Evolutionary conservation across 2,329 filamentous ascomycete species (phyloP).

Genomic region (Pseudocercospora musae): DNA sequence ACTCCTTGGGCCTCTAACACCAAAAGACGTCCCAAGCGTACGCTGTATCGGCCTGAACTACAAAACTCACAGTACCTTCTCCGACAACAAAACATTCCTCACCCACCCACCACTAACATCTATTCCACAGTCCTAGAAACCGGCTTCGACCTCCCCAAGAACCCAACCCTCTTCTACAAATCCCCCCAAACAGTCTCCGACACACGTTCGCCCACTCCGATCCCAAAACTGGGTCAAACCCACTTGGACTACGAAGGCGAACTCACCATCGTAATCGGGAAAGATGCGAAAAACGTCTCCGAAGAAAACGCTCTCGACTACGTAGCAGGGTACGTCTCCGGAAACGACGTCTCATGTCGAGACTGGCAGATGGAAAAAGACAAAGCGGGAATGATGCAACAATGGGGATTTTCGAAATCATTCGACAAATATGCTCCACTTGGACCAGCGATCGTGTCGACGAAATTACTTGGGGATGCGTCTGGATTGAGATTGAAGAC

Average conservation of each 20-base stretch:
- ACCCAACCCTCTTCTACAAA: slow-evolving; percentile 73
- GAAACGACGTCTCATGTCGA: slow-evolving; percentile 77
- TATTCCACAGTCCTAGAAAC: slow-evolving; percentile 40
- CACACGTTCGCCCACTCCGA: slow-evolving; percentile 63
- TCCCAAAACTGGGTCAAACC: slow-evolving; percentile 64
- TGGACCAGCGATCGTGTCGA: slow-evolving; percentile 49
- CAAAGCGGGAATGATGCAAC: slow-evolving; percentile 51
- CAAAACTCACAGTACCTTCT: slow-evolving; percentile 47
- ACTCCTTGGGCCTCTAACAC: slow-evolving; percentile 52
- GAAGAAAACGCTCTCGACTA: slow-evolving; percentile 64
- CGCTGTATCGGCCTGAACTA: slow-evolving; percentile 61
- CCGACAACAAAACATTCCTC: not conserved
- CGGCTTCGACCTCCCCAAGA: slow-evolving; percentile 65
- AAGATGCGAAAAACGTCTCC: slow-evolving; percentile 61
- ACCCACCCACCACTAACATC: not conserved
- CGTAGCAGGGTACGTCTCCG: slow-evolving; percentile 70
- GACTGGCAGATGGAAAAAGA: slow-evolving; percentile 52
- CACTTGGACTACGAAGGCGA: slow-evolving; percentile 77
- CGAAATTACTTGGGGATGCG: slow-evolving; percentile 45
- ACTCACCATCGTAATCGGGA: slow-evolving; percentile 69
- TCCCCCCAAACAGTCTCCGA: slow-evolving; percentile 64
- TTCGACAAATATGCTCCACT: slow-evolving; percentile 58
- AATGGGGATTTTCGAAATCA: slow-evolving; percentile 59
- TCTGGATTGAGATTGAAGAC: slow-evolving; percentile 44
- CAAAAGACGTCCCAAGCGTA: slow-evolving; percentile 54